Evolutionary conservation across 257 asterid species (phyloP).

Genomic region (Paraleonurus japonicus): DNA sequence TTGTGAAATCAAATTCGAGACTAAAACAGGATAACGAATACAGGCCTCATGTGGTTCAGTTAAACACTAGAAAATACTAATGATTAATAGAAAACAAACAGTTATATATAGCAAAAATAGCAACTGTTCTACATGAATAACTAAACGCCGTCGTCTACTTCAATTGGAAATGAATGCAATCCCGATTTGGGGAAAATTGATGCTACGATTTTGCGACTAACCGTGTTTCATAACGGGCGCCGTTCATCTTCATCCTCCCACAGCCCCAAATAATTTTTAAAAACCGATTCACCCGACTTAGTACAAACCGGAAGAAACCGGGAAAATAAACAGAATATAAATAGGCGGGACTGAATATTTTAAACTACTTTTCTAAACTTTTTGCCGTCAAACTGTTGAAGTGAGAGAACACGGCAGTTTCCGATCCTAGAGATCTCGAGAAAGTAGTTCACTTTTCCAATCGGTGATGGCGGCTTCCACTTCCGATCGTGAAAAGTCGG

Average conservation of each 20-base stretch:
- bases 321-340: neutral
- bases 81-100: neutral
- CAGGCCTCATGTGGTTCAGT: neutral
- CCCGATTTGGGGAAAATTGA: neutral
- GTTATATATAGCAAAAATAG: neutral
- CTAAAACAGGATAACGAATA: neutral
- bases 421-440: neutral
- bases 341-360: neutral
- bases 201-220: neutral
- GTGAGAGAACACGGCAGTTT: neutral
- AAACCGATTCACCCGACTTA: neutral
- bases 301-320: neutral
- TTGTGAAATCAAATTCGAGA: neutral
- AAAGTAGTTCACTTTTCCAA: neutral
- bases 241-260: slow-evolving; percentile 50
- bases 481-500: neutral
- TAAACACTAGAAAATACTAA: neutral
- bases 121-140: neutral
- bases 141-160: neutral
- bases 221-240: neutral
- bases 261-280: slow-evolving; percentile 23
- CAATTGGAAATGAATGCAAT: neutral
- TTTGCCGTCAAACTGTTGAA: neutral
- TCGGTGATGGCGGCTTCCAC: neutral
- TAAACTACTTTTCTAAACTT: neutral